Evolutionary conservation across 331 rosid species (phyloP).

Genomic region (Telfairia occidentalis): DNA sequence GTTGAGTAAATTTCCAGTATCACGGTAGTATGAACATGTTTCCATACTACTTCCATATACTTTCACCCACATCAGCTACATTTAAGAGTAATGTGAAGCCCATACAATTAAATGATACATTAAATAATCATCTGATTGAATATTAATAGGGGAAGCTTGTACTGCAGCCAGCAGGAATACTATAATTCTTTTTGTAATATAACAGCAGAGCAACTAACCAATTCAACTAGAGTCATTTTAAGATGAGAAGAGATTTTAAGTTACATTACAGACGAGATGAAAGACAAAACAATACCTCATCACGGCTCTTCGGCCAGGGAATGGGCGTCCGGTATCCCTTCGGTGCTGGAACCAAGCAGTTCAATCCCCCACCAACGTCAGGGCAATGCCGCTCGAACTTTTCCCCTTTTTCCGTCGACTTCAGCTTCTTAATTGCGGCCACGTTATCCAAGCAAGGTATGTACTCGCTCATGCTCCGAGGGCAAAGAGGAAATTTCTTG

Average conservation of each 20-base stretch:
- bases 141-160: not conserved
- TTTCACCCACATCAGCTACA: not conserved
- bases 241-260: not conserved
- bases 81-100: not conserved
- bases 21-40: too few relatives aligned
- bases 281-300: slow-evolving; percentile 43
- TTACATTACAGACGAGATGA: not conserved
- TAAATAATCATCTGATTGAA: not conserved
- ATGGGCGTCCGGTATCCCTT: slow-evolving; percentile 58
- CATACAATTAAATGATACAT: not conserved
- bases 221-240: not conserved
- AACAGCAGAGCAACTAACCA: not conserved
- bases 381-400: slow-evolving; percentile 83
- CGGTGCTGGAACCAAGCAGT: slow-evolving; percentile 76
- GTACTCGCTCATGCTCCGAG: slow-evolving; percentile 43
- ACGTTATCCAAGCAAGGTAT: slow-evolving; percentile 87
- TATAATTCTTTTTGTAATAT: not conserved
- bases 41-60: too few relatives aligned
- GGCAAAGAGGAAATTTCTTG: slow-evolving; percentile 38
- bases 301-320: slow-evolving; percentile 93
- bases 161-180: not conserved
- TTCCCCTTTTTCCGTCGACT: slow-evolving; percentile 53
- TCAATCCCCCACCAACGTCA: slow-evolving; percentile 26
- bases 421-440: slow-evolving; percentile 41
- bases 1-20: not conserved